phyloP scores from a whole-genome alignment of 495 filamentous ascomycete species.

The Tuber umbilicatum region DNA sequence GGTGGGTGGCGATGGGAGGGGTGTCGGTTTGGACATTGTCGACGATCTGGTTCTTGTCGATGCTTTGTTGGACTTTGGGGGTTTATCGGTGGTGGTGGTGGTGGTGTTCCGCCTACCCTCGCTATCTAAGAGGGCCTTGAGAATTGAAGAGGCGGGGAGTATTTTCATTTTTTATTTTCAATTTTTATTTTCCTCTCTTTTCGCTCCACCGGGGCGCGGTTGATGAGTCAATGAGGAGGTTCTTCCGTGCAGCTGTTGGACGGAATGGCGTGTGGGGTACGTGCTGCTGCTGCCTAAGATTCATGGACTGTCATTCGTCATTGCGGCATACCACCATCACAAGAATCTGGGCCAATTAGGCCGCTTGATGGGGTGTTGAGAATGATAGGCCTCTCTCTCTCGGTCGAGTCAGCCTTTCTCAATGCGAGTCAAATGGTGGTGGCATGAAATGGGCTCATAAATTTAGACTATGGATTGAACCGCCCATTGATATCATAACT shows the following conservation, averaged over 20 bases:
- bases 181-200: too few relatives aligned
- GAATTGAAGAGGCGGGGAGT: background rate
- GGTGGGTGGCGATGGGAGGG: background rate
- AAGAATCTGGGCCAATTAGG: too few relatives aligned
- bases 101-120: background rate
- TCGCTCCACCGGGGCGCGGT: background rate
- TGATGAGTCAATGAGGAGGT: background rate
- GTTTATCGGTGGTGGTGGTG: too few relatives aligned
- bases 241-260: background rate
- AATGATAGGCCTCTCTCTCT: too few relatives aligned
- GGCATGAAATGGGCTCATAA: too few relatives aligned
- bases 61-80: too few relatives aligned
- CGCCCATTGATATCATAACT: too few relatives aligned
- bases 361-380: too few relatives aligned
- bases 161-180: background rate
- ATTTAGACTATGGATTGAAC: too few relatives aligned
- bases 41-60: background rate
- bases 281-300: background rate
- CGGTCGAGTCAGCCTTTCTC: too few relatives aligned
- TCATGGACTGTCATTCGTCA: background rate
- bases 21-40: background rate
- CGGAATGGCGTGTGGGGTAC: background rate
- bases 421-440: too few relatives aligned
- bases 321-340: background rate
- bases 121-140: background rate